Conservation (phyloP, 2,329 filamentous ascomycete genomes). For the Fusarium oligoseptatum region DNA sequence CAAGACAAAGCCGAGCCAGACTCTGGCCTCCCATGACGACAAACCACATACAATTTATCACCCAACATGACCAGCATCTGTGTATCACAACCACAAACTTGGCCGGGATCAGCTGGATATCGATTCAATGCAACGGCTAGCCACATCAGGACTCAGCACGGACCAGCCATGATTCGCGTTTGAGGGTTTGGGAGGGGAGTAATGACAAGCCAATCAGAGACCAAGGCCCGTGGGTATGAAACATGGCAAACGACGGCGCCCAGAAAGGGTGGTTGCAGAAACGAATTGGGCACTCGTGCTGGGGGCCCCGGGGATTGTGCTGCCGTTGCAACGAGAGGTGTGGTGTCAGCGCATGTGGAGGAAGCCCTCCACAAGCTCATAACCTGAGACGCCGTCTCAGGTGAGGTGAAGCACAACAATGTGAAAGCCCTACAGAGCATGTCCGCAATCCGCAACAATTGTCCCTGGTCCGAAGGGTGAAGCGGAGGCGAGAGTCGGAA, state of each 20-base stretch:
- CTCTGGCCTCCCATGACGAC: neutral
- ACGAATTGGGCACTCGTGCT: slow-evolving; percentile 29
- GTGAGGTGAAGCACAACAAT: slow-evolving; percentile 45
- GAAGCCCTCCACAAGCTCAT: slow-evolving; percentile 38
- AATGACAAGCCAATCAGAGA: slow-evolving; percentile 27
- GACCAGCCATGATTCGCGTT: slow-evolving; percentile 34
- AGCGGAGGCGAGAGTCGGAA: slow-evolving; percentile 16
- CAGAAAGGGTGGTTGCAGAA: slow-evolving; percentile 35
- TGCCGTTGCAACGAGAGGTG: slow-evolving; percentile 29
- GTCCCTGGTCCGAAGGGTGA: slow-evolving; percentile 4
- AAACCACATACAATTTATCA: neutral
- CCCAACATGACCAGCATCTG: neutral
- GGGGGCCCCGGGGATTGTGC: slow-evolving; percentile 9
- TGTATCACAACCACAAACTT: slow-evolving; percentile 6
- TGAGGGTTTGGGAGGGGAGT: slow-evolving; percentile 18
- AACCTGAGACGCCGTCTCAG: slow-evolving; percentile 55
- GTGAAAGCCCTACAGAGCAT: slow-evolving; percentile 6
- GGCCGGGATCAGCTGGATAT: neutral
- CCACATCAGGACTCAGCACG: slow-evolving; percentile 26
- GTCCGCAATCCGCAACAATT: neutral
- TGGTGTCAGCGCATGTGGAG: slow-evolving; percentile 41
- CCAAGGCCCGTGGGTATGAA: slow-evolving; percentile 26
- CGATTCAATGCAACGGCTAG: slow-evolving; percentile 24
- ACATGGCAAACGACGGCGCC: slow-evolving; percentile 43
- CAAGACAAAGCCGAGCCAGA: neutral